Conservation (phyloP, 1,284 basidiomycete genomes). For the Schizophyllum amplum region DNA sequence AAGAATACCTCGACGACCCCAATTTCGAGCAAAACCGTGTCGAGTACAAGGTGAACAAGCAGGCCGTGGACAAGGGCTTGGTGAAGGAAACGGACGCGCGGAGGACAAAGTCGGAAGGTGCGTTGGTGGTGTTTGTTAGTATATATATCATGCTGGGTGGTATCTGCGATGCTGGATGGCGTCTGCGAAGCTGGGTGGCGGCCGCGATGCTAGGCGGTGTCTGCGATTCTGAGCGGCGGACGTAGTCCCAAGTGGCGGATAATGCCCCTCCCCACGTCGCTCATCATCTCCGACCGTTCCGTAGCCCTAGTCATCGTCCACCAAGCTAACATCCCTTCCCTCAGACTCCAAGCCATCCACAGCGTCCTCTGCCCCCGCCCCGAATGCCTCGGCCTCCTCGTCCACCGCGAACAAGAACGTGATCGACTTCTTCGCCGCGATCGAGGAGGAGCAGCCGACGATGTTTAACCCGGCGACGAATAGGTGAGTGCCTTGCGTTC, state of each 20-base stretch:
- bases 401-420: conserved; percentile 26
- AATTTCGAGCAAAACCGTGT: conserved; percentile 93
- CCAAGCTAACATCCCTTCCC: too few species aligned
- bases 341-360: background rate
- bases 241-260: too few species aligned
- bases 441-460: conserved; percentile 77
- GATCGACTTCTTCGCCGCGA: conserved; percentile 88
- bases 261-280: too few species aligned
- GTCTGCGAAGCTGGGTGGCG: too few species aligned
- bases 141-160: too few species aligned
- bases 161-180: too few species aligned
- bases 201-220: too few species aligned
- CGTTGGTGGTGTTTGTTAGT: too few species aligned
- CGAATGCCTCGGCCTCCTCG: conserved; percentile 3
- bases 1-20: conserved; percentile 94
- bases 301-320: too few species aligned
- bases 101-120: conserved; percentile 8
- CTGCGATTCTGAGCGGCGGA: too few species aligned
- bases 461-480: conserved; percentile 61
- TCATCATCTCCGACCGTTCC: too few species aligned
- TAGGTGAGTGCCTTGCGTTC: conserved; percentile 35
- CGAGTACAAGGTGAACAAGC: conserved; percentile 86
- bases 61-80: conserved; percentile 48
- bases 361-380: conserved; percentile 6
- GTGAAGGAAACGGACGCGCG: conserved; percentile 11